Percentiles rank a stretch among this genome's conserved stretches.
These are phyloP conservation scores for Sporothrix globosa DNA, from an alignment of 2,329 filamentous ascomycete genomes.

Conservation along the genomic window DNA sequence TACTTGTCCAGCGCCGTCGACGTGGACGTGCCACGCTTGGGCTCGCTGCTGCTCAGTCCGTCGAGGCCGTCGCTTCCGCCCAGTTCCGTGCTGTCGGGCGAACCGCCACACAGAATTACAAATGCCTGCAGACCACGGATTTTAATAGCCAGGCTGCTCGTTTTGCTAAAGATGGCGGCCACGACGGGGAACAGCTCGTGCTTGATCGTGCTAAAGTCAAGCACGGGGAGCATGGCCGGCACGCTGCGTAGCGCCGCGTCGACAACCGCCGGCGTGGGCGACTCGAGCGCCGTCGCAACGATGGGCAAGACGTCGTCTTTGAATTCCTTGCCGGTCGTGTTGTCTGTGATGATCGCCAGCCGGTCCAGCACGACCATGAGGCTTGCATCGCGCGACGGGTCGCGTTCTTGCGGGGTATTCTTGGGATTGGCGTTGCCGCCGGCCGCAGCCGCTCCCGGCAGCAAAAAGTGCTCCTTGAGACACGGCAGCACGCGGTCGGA, in stretches of 20 bases:
- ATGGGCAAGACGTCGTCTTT: slow-evolving; percentile 93
- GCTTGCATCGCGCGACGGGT: slow-evolving; percentile 82
- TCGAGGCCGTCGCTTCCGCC: slow-evolving; percentile 72
- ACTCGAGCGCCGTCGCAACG: slow-evolving; percentile 80
- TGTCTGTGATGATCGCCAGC: slow-evolving; percentile 72
- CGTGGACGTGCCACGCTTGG: slow-evolving; percentile 62
- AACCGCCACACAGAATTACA: slow-evolving; percentile 82
- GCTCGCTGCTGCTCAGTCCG: slow-evolving; percentile 60
- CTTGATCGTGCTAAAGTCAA: slow-evolving; percentile 97
- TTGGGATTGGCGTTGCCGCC: slow-evolving; percentile 44
- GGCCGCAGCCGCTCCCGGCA: slow-evolving; percentile 34
- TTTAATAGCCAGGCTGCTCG: slow-evolving; percentile 92
- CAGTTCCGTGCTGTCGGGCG: slow-evolving; percentile 51
- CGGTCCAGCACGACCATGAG: slow-evolving; percentile 91
- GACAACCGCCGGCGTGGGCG: slow-evolving; percentile 83
- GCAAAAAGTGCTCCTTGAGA: slow-evolving; percentile 80
- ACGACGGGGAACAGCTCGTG: slow-evolving; percentile 95
- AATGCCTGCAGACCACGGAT: slow-evolving; percentile 90
- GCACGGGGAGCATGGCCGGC: slow-evolving; percentile 77
- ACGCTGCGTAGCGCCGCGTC: slow-evolving; percentile 82
- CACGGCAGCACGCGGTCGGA: slow-evolving; percentile 83
- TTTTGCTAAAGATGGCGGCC: slow-evolving; percentile 86
- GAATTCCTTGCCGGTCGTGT: slow-evolving; percentile 88
- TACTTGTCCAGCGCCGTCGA: slow-evolving; percentile 92
- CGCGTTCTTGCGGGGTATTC: slow-evolving; percentile 67